These are phyloP conservation scores for Acer campestre DNA, from an alignment of 345 rosid species.

Conservation along the genomic window DNA sequence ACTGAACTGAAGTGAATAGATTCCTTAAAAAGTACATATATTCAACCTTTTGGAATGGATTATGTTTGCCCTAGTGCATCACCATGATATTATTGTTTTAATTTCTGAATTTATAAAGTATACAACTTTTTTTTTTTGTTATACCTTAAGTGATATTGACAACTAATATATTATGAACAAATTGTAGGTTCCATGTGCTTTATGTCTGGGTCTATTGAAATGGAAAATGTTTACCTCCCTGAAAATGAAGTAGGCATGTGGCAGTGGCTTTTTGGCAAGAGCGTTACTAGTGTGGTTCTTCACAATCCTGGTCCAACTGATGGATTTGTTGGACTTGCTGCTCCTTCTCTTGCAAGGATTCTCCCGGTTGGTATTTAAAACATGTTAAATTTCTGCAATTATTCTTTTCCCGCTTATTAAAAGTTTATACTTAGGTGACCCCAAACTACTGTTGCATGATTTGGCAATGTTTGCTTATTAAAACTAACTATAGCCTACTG, in stretches of 20 bases:
- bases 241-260: slow-evolving; percentile 90
- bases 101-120: background rate
- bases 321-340: slow-evolving; percentile 93
- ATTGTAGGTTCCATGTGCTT: slow-evolving; percentile 89
- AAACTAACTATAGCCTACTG: slow-evolving; percentile 23
- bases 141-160: background rate
- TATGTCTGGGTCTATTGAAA: slow-evolving; percentile 91
- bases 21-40: background rate
- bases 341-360: slow-evolving; percentile 94
- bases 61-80: background rate
- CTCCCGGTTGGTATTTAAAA: slow-evolving; percentile 76
- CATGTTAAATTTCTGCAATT: slow-evolving; percentile 11
- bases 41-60: background rate
- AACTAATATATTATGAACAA: slow-evolving; percentile 11
- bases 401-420: background rate
- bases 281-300: slow-evolving; percentile 66
- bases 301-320: slow-evolving; percentile 68
- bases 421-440: slow-evolving; percentile 5
- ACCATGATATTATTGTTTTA: slow-evolving; percentile 4
- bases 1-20: background rate
- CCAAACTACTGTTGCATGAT: background rate
- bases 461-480: background rate
- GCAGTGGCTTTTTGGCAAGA: slow-evolving; percentile 98
- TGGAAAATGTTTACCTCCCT: slow-evolving; percentile 83
- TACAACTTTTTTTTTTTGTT: background rate